Evolutionary conservation across 768 basidiomycete genomes (phyloP).

Genomic region (Coprinellus micaceus): DNA sequence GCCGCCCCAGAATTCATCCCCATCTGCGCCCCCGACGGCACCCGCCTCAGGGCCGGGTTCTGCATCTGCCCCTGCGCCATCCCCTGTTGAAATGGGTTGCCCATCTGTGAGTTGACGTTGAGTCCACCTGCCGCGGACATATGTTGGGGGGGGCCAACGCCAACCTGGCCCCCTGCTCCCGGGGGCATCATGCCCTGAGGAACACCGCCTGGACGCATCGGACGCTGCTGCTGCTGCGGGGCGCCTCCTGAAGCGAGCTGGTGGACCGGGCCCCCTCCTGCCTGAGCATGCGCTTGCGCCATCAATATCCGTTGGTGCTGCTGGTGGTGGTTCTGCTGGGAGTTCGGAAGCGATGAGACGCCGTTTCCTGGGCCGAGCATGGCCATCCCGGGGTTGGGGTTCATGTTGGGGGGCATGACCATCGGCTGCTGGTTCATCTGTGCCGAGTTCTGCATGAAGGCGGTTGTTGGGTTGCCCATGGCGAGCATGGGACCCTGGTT

Average conservation of each 20-base stretch:
- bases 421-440: slow-evolving; percentile 38
- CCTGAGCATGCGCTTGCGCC: neutral
- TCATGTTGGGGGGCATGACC: neutral
- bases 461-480: slow-evolving; percentile 27
- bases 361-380: slow-evolving; percentile 1
- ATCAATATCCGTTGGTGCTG: neutral
- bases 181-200: slow-evolving; percentile 7
- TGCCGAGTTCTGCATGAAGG: slow-evolving; percentile 35
- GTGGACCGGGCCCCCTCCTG: neutral
- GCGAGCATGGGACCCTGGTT: slow-evolving; percentile 39
- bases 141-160: neutral
- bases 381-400: slow-evolving; percentile 7
- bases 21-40: slow-evolving; percentile 7
- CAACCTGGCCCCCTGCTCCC: neutral
- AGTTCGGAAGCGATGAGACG: neutral
- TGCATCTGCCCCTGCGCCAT: neutral
- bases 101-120: neutral
- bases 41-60: slow-evolving; percentile 1
- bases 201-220: slow-evolving; percentile 1
- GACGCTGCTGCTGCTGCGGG: neutral
- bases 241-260: too few relatives aligned
- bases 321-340: neutral
- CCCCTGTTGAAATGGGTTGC: slow-evolving; percentile 2
- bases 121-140: neutral
- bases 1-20: neutral